These are phyloP conservation scores for Anthostomella pinea DNA, from an alignment of 2,329 filamentous ascomycete genomes.

Conservation along the genomic window DNA sequence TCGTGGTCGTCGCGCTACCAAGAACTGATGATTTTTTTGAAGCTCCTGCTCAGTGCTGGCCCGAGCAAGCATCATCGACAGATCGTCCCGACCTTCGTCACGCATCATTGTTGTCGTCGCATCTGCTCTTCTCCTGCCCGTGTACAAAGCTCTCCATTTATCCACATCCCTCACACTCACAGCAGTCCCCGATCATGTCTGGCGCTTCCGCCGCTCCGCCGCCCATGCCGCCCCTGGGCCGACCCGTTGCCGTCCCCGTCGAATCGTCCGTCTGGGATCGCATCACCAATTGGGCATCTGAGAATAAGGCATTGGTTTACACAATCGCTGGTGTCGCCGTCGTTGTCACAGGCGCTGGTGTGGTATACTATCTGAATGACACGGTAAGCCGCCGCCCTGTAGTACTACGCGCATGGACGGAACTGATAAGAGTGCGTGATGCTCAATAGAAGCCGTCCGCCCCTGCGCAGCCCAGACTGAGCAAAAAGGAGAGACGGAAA, in stretches of 20 bases:
- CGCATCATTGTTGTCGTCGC: too few species aligned
- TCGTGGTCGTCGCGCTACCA: neutral
- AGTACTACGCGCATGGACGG: constrained; percentile 1
- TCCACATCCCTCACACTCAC: neutral
- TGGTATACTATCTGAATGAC: constrained; percentile 81
- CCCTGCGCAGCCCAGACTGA: constrained; percentile 64
- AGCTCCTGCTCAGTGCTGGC: neutral
- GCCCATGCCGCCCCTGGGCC: constrained; percentile 45
- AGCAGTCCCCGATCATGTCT: constrained; percentile 25
- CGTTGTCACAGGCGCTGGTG: constrained; percentile 85
- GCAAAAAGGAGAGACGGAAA: constrained; percentile 88
- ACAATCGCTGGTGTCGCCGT: constrained; percentile 93
- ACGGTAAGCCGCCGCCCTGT: constrained; percentile 44
- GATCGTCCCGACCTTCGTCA: too few species aligned
- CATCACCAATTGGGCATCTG: constrained; percentile 85
- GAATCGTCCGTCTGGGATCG: constrained; percentile 78
- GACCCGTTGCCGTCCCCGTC: constrained; percentile 45
- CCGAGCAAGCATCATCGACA: neutral
- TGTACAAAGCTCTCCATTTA: neutral
- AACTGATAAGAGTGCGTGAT: constrained; percentile 7
- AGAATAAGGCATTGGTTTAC: constrained; percentile 94
- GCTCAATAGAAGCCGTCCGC: constrained; percentile 40
- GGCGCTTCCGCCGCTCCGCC: constrained; percentile 42
- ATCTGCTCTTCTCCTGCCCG: neutral
- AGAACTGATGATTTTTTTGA: constrained; percentile 1